Base-by-base conservation (phyloP, 2,329 filamentous ascomycete species). In the Aspergillus glaucus region DNA sequence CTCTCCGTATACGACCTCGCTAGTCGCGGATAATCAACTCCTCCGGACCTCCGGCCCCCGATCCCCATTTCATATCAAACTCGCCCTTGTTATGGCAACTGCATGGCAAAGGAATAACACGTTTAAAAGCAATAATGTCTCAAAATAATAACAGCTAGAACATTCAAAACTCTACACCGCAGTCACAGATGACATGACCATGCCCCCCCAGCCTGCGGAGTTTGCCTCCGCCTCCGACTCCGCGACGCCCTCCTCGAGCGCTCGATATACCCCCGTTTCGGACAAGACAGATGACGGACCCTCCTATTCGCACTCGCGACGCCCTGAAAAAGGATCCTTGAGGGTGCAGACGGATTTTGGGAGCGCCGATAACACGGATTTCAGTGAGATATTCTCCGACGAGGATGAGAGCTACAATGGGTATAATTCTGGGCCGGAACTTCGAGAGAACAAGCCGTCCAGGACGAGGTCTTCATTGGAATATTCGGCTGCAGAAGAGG, bases 401-500 rank as follows among this genome's bases (percentile, higher is more conserved):
- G 59, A 62, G 32, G 51, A 56, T 21, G 59, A 60, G n/a, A 52
- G 57, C 40, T 55, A 56, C 24, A 57, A 62, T 44, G 59, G 52
- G 34, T 64, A 62, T 47, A 60, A 67, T 28, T 60, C 64, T 6
- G 55, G 56, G 7, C 57, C 56, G 17, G 60, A 63, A 43, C 40
- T 53, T 6, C 54, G 60, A 40, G 40, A 45, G 15, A 40, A 21
- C 5, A 40, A 40, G 17, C 9, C 17, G 8, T 12, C 37, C 5
- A 40, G 37, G 37, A 6, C 37, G 9, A 19, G 46, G 19, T 54
- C 53, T 17, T 55, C 79, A 51, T 57, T 19, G 5, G 10, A 60
- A 59, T 71, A 67, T 45, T 71, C 71, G 4, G 46, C 74, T 2
- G 84, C 90, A 47, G 90, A 96, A 66, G 90, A 94, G 63, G 71